Evolutionary conservation across 2,329 filamentous ascomycete species (phyloP), one percentile per base, ranked within the genome.

Genomic region (Chrysoporthe puriensis): DNA sequence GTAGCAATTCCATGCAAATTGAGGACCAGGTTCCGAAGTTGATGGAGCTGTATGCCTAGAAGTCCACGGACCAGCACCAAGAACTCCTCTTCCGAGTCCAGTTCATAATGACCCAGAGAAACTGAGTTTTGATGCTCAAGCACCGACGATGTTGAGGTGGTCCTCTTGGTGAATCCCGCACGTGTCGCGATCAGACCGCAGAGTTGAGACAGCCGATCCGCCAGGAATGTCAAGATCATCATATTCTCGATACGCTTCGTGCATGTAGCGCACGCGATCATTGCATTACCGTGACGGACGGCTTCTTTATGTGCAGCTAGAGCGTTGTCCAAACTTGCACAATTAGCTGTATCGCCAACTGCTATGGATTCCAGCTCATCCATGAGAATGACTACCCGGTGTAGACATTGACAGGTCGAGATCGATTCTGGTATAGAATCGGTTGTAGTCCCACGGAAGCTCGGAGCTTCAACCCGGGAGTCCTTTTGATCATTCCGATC

Each of bases 301-400:
- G 34, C 56, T 34, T 58, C 56, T 40, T 58, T 42, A 34, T 58
- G 56, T n/a, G 56, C 16, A 34, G 56, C 56, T 7, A 58, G 56
- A 34, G 32, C 56, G 34, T 34, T 40, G 36, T 58, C 34, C 34
- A 58, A n/a, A 9, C 46, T 21, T 21, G 46, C 46, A 50, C 3
- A 50, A 9, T 50, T 50, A 13, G 21, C 50, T 14, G 50, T 54
- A n/a, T 54, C 56, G 34, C 56, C 56, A 14, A 58, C 4, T n/a
- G 18, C 46, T 21, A 58, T 42, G 5, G 34, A 36, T 34, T 58
- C 56, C 32, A 58, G 21, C 56, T 58, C 56, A 11, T 58, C 56
- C 56, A 58, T 36, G 56, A 58, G 56, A 7, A 58, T 26, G 56
- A 58, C 32, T 4, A 58, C 56, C 14, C 56, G 56, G 36, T 58